Base-by-base conservation (phyloP, 2,329 filamentous ascomycete genomes). In the Microascus cirrosus region DNA sequence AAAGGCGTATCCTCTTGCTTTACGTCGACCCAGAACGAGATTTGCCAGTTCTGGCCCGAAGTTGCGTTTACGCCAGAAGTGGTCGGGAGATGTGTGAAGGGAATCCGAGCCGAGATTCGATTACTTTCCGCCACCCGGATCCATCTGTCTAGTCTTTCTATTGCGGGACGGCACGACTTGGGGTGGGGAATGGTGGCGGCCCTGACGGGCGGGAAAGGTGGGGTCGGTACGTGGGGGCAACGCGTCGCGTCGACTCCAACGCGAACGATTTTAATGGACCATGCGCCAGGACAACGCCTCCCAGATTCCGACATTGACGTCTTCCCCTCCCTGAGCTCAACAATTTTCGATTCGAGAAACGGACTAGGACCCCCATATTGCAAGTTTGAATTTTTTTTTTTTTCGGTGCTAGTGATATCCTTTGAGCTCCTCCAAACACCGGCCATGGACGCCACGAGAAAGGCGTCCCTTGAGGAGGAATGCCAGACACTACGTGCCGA, bases 401-500 rank as follows among this genome's bases (percentile, higher is more conserved):
- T 13, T n/a, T n/a, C n/a, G 18, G n/a, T 24, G 22, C 20, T 22
- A 24, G 12, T 12, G n/a, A 24, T 20, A 24, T 10, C 45, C n/a
- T 22, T 24, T 22, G 7, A 13, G 45, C 3, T 25, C 20, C 24
- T 50, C 5, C 45, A 25, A 18, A 50, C 45, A 50, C 20, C 22
- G 42, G 13, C 28, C 10, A 82, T 83, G 79, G 77, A 82, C 61
- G 71, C 75, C 25, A 64, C 63, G 13, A 69, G 72, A 20, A 76
- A 67, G 65, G 65, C 68, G 15, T 65, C 69, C 58, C 81, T 79
- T 59, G 80, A 83, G 65, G 66, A 65, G 11, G 74, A 77, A 64
- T 78, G 77, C 13, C 74, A 77, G 62, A 66, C 76, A 55, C 73
- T 91, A n/a, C 81, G 86, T n/a, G 72, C 75, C 42, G 83, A 89